Evolutionary conservation across 495 filamentous ascomycete genomes (phyloP).

Genomic region (Penicillium argentinense): DNA sequence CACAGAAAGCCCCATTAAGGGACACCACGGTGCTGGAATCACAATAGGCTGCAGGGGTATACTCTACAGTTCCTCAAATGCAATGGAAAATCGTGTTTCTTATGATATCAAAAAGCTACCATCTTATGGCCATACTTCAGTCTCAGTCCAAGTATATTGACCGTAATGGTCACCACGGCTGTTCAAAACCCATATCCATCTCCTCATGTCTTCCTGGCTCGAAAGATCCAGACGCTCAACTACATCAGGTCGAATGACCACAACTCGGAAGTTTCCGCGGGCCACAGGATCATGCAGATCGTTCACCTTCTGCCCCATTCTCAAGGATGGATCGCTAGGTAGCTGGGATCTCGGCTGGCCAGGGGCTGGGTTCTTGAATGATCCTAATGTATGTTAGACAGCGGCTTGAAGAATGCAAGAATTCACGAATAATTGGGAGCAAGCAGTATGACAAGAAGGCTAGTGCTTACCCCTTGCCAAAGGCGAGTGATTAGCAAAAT

Average conservation of each 20-base stretch:
- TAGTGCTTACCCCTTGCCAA: constrained; percentile 60
- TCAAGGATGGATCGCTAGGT: constrained; percentile 47
- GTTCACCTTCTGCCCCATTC: constrained; percentile 65
- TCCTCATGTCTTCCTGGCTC: constrained; percentile 59
- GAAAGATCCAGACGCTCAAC: constrained; percentile 76
- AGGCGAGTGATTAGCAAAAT: constrained; percentile 85
- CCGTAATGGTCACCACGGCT: constrained; percentile 29
- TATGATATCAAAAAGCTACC: too few species aligned
- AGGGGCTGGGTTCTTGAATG: constrained; percentile 77
- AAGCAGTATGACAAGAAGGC: constrained; percentile 1
- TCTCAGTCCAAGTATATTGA: constrained; percentile 62
- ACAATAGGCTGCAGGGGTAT: too few species aligned
- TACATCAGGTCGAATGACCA: constrained; percentile 76
- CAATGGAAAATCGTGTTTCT: too few species aligned
- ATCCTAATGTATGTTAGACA: constrained; percentile 34
- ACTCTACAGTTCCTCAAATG: too few species aligned
- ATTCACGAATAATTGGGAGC: neutral
- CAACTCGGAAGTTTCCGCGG: constrained; percentile 78
- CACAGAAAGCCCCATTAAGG: too few species aligned
- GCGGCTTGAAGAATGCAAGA: neutral
- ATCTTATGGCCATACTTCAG: constrained; percentile 87
- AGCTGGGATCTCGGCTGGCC: constrained; percentile 55
- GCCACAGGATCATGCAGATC: constrained; percentile 68
- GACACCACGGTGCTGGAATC: too few species aligned
- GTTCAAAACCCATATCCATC: constrained; percentile 65